These are phyloP conservation scores for Ascomycota sp. DNA, from an alignment of 2,329 filamentous ascomycete genomes.

Conservation along the genomic window DNA sequence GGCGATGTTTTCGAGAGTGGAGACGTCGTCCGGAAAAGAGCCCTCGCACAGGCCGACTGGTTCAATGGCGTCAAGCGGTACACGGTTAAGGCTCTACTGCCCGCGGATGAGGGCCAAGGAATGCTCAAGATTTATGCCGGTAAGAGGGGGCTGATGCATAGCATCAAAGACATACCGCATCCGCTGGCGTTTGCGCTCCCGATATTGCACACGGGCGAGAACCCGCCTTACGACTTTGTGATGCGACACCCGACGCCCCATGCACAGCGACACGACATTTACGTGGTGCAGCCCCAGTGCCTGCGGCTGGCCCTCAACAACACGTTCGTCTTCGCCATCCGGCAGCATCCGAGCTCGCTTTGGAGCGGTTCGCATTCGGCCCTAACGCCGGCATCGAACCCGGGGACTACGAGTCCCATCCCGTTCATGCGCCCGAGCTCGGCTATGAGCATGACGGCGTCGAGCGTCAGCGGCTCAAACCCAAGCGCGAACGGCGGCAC, in stretches of 20 bases:
- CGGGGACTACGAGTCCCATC: conserved; percentile 31
- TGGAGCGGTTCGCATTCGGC: conserved; percentile 12
- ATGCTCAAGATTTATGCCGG: conserved; percentile 84
- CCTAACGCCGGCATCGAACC: conserved; percentile 25
- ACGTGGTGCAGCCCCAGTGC: conserved; percentile 92
- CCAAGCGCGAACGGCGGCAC: conserved; percentile 32
- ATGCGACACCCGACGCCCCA: conserved; percentile 89
- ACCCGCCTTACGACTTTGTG: conserved; percentile 85
- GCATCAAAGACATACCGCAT: conserved; percentile 88
- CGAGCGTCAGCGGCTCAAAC: conserved; percentile 35
- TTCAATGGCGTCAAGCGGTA: conserved; percentile 71
- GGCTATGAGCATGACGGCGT: conserved; percentile 43
- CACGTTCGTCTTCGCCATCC: conserved; percentile 90
- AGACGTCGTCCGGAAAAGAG: conserved; percentile 66
- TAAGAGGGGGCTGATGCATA: conserved; percentile 90
- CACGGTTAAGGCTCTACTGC: conserved; percentile 78
- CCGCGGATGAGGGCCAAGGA: conserved; percentile 78
- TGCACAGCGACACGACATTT: conserved; percentile 91
- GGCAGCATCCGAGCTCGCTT: conserved; percentile 60
- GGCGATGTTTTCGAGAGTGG: conserved; percentile 89
- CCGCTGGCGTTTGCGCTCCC: conserved; percentile 78
- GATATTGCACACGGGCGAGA: conserved; percentile 74
- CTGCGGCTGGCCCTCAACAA: conserved; percentile 77
- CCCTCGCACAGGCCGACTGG: conserved; percentile 85
- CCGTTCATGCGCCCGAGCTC: conserved; percentile 41